phyloP scores from a whole-genome alignment of 129 eudicot genomes.

The Flaveria sonorensis region DNA sequence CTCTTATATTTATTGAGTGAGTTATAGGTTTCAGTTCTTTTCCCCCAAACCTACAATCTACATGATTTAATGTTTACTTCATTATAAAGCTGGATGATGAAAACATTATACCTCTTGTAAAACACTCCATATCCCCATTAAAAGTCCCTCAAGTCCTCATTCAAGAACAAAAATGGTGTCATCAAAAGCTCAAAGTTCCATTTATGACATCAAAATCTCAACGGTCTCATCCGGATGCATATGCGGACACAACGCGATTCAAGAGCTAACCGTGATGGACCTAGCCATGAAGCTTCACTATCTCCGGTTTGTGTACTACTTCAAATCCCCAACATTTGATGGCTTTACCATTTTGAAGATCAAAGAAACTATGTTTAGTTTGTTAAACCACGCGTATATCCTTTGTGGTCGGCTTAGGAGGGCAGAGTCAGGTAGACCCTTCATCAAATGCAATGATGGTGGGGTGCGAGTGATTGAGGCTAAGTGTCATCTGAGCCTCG shows the following conservation, averaged over 20 bases:
- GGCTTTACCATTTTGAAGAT: conserved; percentile 45
- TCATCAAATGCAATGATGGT: conserved; percentile 79
- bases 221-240: conserved; percentile 60
- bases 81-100: not conserved
- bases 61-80: not conserved
- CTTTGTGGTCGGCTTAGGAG: conserved; percentile 68
- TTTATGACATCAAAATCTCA: conserved; percentile 49
- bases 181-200: conserved; percentile 24
- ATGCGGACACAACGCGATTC: conserved; percentile 39
- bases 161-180: conserved; percentile 36
- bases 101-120: not conserved
- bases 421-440: conserved; percentile 52
- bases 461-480: conserved; percentile 69
- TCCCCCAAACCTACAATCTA: not conserved
- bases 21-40: not conserved
- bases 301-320: conserved; percentile 59
- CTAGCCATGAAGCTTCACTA: conserved; percentile 91
- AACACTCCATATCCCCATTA: not conserved
- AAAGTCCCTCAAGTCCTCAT: not conserved
- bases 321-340: conserved; percentile 45
- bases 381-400: conserved; percentile 54
- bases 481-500: conserved; percentile 49
- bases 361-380: conserved; percentile 63
- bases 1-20: not conserved
- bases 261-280: conserved; percentile 64